These are phyloP conservation scores for Bathelium albidoporum DNA, from an alignment of 495 filamentous ascomycete species.

Conservation along the genomic window DNA sequence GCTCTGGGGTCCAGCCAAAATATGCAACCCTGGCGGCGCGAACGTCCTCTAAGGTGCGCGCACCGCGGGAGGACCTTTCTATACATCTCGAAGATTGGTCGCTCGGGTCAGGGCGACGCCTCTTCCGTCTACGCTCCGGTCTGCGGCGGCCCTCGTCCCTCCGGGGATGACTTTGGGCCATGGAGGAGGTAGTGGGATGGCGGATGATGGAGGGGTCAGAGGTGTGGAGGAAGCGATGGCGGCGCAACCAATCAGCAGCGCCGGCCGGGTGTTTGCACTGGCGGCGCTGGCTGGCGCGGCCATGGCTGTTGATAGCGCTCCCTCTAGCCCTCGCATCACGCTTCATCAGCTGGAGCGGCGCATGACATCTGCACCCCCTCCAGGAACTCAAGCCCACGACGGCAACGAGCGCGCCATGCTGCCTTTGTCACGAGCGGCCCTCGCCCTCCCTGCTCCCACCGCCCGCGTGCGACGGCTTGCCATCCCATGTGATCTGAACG, in stretches of 20 bases:
- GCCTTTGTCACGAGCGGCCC: not conserved
- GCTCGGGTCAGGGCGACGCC: not conserved
- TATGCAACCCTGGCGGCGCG: constrained; percentile 5
- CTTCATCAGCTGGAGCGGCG: constrained; percentile 2
- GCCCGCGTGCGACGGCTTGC: not conserved
- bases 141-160: not conserved
- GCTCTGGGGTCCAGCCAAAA: constrained; percentile 3
- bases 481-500: not conserved
- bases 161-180: constrained; percentile 2
- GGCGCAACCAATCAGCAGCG: not conserved
- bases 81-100: constrained; percentile 5
- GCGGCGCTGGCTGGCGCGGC: no score
- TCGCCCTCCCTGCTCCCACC: not conserved
- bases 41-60: constrained; percentile 2
- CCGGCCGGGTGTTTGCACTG: not conserved
- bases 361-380: constrained; percentile 4
- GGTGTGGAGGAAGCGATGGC: not conserved
- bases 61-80: constrained; percentile 5
- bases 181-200: constrained; percentile 3
- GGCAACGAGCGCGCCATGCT: not conserved
- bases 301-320: no score
- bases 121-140: constrained; percentile 5
- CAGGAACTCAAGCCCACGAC: not conserved
- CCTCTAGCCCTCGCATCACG: not conserved
- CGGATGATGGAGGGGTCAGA: constrained; percentile 4